Conservation (phyloP, 179 eudicot species). For the Camellia oleifera region DNA sequence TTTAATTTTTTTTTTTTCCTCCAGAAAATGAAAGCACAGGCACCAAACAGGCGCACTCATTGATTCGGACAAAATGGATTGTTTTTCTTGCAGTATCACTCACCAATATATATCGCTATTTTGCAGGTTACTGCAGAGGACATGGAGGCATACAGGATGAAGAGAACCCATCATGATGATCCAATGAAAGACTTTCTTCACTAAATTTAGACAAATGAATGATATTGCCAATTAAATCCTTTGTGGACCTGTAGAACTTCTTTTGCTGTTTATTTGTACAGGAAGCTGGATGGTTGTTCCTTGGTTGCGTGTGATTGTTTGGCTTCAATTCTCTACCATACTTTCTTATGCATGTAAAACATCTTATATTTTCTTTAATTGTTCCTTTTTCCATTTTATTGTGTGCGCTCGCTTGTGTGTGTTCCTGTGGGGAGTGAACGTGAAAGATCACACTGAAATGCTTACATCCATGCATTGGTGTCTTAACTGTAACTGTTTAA, state of each 20-base stretch:
- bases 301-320: not conserved
- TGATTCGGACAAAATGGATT: not conserved
- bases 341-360: not conserved
- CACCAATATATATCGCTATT: not conserved
- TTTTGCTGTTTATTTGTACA: not conserved
- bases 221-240: not conserved
- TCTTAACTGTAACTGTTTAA: not conserved
- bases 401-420: no score
- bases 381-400: not conserved
- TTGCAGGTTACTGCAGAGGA: conserved; percentile 74
- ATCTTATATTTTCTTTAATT: no score
- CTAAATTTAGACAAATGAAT: conserved; percentile 13
- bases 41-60: no score
- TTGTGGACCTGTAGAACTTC: not conserved
- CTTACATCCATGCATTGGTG: not conserved
- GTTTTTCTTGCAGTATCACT: not conserved
- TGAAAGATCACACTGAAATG: not conserved
- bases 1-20: no score
- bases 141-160: conserved; percentile 95
- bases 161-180: conserved; percentile 80
- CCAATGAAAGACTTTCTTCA: conserved; percentile 85
- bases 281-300: not conserved
- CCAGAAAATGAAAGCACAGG: no score
- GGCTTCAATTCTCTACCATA: not conserved
- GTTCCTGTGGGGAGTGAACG: not conserved